Conservation (phyloP, 306 rosid species). For the Cucurbita argyrosperma region DNA sequence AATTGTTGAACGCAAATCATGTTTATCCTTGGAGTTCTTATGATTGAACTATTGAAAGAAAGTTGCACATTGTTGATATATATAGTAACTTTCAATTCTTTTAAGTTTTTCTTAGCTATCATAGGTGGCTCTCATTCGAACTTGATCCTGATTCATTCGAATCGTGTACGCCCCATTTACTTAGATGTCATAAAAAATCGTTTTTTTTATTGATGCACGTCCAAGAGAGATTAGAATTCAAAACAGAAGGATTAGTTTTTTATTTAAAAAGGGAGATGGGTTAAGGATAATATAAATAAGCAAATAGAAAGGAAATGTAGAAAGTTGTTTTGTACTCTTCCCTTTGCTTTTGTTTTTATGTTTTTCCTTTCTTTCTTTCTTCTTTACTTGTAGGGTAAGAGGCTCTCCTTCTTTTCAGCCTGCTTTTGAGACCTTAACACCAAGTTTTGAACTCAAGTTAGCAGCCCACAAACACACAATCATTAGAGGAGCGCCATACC, state of each 20-base stretch:
- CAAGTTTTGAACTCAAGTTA: constrained; percentile 28
- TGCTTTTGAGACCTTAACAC: constrained; percentile 61
- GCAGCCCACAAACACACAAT: background rate
- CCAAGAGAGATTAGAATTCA: background rate
- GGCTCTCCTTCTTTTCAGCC: constrained; percentile 31
- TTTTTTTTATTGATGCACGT: background rate
- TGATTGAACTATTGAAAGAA: too few species aligned
- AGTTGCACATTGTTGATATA: too few species aligned
- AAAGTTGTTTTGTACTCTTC: constrained; percentile 37
- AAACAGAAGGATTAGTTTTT: background rate
- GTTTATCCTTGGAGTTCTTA: too few species aligned
- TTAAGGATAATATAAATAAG: background rate
- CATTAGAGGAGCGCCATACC: constrained; percentile 2
- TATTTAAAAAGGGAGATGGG: background rate
- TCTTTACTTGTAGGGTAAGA: constrained; percentile 64
- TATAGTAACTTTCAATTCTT: too few species aligned
- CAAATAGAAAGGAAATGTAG: constrained; percentile 1
- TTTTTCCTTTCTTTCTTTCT: background rate
- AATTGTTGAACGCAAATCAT: too few species aligned
- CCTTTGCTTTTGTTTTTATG: constrained; percentile 12
- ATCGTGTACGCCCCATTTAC: too few species aligned
- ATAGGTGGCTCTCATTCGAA: too few species aligned
- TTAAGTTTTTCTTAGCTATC: too few species aligned
- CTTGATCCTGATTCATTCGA: too few species aligned
- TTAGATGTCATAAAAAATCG: too few species aligned